Conservation (phyloP, 2,329 filamentous ascomycete species). For the Talaromyces piceae region DNA sequence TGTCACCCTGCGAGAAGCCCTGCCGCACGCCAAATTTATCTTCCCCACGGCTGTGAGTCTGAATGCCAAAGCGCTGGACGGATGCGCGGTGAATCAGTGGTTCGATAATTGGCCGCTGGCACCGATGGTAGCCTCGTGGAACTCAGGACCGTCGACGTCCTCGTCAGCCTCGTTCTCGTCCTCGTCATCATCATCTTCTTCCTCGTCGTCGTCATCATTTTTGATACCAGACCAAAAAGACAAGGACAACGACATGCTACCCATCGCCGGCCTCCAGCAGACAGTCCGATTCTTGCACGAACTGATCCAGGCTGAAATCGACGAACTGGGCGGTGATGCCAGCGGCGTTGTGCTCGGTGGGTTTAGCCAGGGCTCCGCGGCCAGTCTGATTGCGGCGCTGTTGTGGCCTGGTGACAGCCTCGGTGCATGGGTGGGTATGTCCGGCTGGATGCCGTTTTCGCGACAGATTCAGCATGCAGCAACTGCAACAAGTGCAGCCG, state of each 20-base stretch:
- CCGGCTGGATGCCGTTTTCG: constrained; percentile 8
- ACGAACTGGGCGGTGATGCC: constrained; percentile 31
- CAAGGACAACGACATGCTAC: background rate
- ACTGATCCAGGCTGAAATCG: constrained; percentile 32
- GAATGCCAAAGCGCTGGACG: constrained; percentile 35
- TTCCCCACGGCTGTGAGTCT: constrained; percentile 44
- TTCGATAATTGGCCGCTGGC: constrained; percentile 35
- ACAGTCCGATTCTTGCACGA: constrained; percentile 32
- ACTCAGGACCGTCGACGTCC: too few species aligned
- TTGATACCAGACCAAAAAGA: background rate
- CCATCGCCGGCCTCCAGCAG: constrained; percentile 20
- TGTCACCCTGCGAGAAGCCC: constrained; percentile 23
- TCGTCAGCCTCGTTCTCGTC: background rate
- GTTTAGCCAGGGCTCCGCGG: constrained; percentile 50
- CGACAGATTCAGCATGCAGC: background rate
- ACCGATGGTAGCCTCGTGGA: background rate
- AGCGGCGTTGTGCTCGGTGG: constrained; percentile 43
- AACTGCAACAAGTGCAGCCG: too few species aligned
- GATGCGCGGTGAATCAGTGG: constrained; percentile 38
- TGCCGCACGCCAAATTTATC: constrained; percentile 43
- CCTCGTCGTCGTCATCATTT: background rate
- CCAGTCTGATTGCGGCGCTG: constrained; percentile 36
- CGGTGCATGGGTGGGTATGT: constrained; percentile 4
- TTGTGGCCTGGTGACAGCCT: constrained; percentile 32
- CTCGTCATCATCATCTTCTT: background rate